Evolutionary conservation across 441 rosid species (phyloP).

Genomic region (Arabidopsis lyrata): DNA sequence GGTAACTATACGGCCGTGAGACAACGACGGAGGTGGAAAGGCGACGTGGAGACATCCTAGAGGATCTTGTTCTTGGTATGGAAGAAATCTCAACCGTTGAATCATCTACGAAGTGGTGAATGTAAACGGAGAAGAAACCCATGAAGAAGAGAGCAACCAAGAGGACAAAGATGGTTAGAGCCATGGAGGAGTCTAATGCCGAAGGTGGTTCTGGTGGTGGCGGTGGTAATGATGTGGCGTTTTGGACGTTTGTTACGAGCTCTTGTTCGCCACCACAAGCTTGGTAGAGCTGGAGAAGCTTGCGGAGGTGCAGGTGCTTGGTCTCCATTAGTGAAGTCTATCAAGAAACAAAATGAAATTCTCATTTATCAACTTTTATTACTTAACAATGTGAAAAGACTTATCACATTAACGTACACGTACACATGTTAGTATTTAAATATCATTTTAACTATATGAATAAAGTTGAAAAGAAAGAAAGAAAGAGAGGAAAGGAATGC

Average conservation of each 20-base stretch:
- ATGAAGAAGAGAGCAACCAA: constrained; percentile 59
- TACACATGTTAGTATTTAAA: background rate
- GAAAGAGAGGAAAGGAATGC: constrained; percentile 82
- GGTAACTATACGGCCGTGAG: background rate
- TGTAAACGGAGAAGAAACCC: constrained; percentile 62
- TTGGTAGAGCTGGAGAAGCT: constrained; percentile 18
- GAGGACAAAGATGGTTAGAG: constrained; percentile 54
- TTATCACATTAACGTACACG: background rate
- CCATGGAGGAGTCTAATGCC: constrained; percentile 53
- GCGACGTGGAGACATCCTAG: background rate
- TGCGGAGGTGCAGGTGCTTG: constrained; percentile 12
- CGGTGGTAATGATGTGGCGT: constrained; percentile 23
- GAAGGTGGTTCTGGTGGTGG: background rate
- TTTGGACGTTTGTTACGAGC: constrained; percentile 26
- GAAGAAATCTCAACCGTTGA: constrained; percentile 32
- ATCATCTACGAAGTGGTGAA: constrained; percentile 52
- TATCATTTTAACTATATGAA: background rate
- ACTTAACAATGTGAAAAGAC: constrained; percentile 6
- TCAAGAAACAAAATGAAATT: background rate
- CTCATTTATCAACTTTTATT: background rate
- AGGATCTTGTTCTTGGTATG: constrained; percentile 28
- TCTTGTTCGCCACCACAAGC: constrained; percentile 10
- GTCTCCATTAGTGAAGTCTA: constrained; percentile 22
- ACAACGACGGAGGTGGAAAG: background rate
- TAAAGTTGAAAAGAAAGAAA: constrained; percentile 71